Percentiles rank a stretch among this genome's conserved stretches.
These are phyloP conservation scores for Alternaria dauci DNA, from an alignment of 2,329 filamentous ascomycete genomes.

Conservation along the genomic window DNA sequence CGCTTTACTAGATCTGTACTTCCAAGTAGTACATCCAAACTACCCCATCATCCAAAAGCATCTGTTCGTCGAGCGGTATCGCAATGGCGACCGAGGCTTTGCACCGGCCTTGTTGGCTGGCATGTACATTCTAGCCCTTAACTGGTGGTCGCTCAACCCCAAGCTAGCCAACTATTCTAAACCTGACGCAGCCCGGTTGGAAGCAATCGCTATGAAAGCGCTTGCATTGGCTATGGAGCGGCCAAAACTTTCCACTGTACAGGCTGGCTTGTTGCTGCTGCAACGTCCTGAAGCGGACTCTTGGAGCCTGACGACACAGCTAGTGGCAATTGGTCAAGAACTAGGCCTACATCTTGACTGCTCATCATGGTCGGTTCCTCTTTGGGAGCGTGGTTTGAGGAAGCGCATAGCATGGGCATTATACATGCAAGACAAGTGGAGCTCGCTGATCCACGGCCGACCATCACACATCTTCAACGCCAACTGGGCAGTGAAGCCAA, in stretches of 20 bases:
- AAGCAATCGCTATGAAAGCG: conserved; percentile 75
- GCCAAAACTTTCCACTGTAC: conserved; percentile 82
- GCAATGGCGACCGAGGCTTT: conserved; percentile 74
- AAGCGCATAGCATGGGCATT: conserved; percentile 89
- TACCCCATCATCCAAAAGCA: conserved; percentile 85
- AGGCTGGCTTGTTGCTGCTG: conserved; percentile 77
- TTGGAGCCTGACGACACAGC: conserved; percentile 84
- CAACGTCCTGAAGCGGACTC: conserved; percentile 80
- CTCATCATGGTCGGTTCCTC: conserved; percentile 83
- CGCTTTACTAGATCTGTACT: conserved; percentile 80
- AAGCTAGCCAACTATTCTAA: conserved; percentile 69
- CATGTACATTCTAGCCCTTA: conserved; percentile 84
- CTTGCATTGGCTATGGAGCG: conserved; percentile 80
- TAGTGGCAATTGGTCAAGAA: conserved; percentile 87
- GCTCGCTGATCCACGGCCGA: conserved; percentile 81
- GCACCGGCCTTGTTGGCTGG: conserved; percentile 79
- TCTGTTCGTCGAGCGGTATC: conserved; percentile 81
- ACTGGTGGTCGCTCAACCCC: conserved; percentile 83
- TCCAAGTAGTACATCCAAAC: conserved; percentile 78
- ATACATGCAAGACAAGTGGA: conserved; percentile 96
- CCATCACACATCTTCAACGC: conserved; percentile 76
- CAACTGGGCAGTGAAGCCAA: conserved; percentile 78
- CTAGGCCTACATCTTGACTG: conserved; percentile 90
- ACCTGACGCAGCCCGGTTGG: conserved; percentile 77
- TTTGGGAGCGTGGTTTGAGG: conserved; percentile 84